phyloP scores from a whole-genome alignment of 306 rosid genomes.

The Hippophae gyantsensis region DNA sequence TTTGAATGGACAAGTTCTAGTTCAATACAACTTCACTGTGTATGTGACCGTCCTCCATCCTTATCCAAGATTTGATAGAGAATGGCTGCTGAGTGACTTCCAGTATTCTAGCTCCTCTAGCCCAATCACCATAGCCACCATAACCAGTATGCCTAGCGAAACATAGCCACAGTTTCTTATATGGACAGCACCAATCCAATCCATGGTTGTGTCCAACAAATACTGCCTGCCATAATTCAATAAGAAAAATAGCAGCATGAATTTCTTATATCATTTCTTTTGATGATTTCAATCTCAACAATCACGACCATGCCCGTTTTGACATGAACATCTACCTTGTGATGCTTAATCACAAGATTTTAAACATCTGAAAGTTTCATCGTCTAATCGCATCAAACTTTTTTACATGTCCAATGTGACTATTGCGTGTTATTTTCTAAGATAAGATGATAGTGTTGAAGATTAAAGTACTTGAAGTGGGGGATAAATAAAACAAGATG shows the following conservation, averaged over 20 bases:
- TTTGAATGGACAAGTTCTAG: too few species aligned
- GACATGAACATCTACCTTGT: too few species aligned
- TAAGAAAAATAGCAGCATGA: constrained; percentile 6
- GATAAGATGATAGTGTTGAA: too few species aligned
- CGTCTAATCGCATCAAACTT: too few species aligned
- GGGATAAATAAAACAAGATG: too few species aligned
- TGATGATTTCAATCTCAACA: background rate
- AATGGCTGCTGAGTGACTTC: constrained; percentile 50
- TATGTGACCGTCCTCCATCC: constrained; percentile 61
- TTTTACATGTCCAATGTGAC: too few species aligned
- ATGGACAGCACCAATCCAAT: constrained; percentile 83
- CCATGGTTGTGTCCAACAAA: constrained; percentile 92
- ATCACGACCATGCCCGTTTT: background rate
- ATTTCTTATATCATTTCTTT: background rate
- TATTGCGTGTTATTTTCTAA: too few species aligned
- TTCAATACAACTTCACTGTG: constrained; percentile 46
- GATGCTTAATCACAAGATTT: too few species aligned
- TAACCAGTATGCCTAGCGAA: constrained; percentile 77
- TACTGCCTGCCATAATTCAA: constrained; percentile 45
- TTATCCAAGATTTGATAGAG: constrained; percentile 62
- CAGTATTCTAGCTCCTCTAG: constrained; percentile 55
- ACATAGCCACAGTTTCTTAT: constrained; percentile 55
- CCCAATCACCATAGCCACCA: constrained; percentile 72
- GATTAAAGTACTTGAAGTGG: too few species aligned
- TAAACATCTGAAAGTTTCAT: too few species aligned